These are phyloP conservation scores for Trifolium dubium DNA, from an alignment of 306 rosid species.

Conservation along the genomic window DNA sequence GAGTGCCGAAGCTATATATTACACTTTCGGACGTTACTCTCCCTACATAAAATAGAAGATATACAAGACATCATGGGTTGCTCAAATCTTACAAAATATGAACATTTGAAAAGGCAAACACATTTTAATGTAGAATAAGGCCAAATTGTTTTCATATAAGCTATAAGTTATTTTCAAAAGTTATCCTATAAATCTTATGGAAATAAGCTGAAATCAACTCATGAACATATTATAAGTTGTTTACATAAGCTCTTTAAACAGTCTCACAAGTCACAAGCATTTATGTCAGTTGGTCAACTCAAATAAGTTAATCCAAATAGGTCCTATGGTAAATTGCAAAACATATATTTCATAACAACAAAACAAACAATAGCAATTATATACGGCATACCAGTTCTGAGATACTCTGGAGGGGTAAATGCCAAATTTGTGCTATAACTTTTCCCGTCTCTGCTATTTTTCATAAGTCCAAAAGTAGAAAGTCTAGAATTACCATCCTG, in stretches of 20 bases:
- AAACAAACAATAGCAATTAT: constrained; percentile 18
- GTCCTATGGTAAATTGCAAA: background rate
- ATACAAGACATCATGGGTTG: constrained; percentile 28
- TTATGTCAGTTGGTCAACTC: no score
- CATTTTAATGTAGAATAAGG: background rate
- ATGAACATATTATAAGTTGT: no score
- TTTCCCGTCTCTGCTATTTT: constrained; percentile 86
- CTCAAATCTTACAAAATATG: constrained; percentile 12
- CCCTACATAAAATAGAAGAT: constrained; percentile 53
- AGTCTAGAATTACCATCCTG: constrained; percentile 90
- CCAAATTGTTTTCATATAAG: no score
- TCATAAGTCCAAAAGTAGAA: constrained; percentile 82
- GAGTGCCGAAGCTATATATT: constrained; percentile 85
- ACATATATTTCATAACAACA: background rate
- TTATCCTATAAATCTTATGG: no score
- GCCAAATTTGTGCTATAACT: constrained; percentile 89
- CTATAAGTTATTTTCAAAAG: no score
- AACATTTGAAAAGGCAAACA: constrained; percentile 3
- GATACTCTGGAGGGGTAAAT: constrained; percentile 89
- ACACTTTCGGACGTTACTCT: constrained; percentile 87
- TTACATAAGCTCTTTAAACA: no score
- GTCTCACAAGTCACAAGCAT: no score
- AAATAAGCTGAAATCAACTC: no score
- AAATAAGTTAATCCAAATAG: no score
- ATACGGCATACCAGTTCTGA: constrained; percentile 69